Evolutionary conservation across 2,329 filamentous ascomycete genomes (phyloP), one percentile per base, ranked within the genome.

Genomic region (Colletotrichum incanum): DNA sequence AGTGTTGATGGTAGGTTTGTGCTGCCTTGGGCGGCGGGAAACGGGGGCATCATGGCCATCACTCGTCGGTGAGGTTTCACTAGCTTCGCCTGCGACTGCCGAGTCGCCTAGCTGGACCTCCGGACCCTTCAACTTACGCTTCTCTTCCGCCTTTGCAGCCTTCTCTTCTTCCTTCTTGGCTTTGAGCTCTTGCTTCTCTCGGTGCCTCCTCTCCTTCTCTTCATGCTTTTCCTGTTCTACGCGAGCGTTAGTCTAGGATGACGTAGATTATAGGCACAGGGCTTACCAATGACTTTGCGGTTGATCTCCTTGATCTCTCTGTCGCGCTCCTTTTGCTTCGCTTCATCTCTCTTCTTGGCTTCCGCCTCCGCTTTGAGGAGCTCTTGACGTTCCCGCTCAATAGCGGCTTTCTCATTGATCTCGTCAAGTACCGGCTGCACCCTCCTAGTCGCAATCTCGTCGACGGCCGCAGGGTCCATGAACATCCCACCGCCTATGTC

Each of bases 361-460:
- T 94, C 91, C 73, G 90, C 86, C 72, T 94, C 92, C 23, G 91
- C 79, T 52, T 88, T 87, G 14, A 89, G 81, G 74, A 91, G 89
- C 58, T 91, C 86, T 72, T 93, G 88, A 71, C 91, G 88, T 60
- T 92, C 93, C 49, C 90, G 87, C 79, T 94, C 92, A 73, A 87
- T 87, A 78, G 95, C 93, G 0, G 93, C 93, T 78, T 92, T 93
- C 63, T 93, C 91, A 65, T 92, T 91, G 73, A 98, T 96, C 75
- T 97, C 93, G 75, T 98, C 92, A 7, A 98, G 81, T 0, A 96
- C 91, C 5, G 95, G 95, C 79, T 96, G 93, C 20, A 98, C 89
- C 75, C 92, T 91, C 56, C 88, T 90, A 16, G 90, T 88, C 3
- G 95, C 95, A 75, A 98, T 93, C 7, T 90, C 90, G 74, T 98